Evolutionary conservation across 139 green algal genomes (phyloP).

Genomic region (Edaphochlamys debaryana): DNA sequence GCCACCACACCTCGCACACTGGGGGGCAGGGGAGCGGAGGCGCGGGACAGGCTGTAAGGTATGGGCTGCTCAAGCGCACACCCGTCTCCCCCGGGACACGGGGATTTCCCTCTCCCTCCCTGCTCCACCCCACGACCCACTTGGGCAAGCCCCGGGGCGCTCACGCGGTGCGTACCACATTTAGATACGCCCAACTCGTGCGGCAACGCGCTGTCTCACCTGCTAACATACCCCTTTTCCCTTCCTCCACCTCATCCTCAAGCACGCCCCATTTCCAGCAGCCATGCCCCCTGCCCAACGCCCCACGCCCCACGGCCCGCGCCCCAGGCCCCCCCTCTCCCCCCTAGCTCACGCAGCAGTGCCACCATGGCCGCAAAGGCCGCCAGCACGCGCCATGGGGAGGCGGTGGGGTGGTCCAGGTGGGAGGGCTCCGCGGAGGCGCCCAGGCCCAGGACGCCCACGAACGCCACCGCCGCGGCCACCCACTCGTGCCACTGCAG

Average conservation of each 20-base stretch:
- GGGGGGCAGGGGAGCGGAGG: neutral
- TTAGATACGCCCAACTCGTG: too few relatives aligned
- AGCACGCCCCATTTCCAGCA: neutral
- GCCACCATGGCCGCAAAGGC: constrained; percentile 40
- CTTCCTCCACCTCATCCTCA: neutral
- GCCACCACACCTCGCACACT: constrained; percentile 52
- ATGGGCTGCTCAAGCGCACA: too few relatives aligned
- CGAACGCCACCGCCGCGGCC: constrained; percentile 61
- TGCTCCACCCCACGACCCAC: too few relatives aligned
- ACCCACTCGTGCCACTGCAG: constrained; percentile 71
- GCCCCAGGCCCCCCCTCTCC: neutral
- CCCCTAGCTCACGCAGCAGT: constrained; percentile 8
- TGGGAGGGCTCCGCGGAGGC: constrained; percentile 41
- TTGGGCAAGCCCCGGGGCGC: too few relatives aligned
- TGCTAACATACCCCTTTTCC: too few relatives aligned
- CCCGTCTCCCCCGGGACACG: too few relatives aligned
- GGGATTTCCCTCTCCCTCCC: too few relatives aligned
- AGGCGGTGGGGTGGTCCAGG: constrained; percentile 20
- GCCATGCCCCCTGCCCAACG: neutral
- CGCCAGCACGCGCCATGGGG: constrained; percentile 18
- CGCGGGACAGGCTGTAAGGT: neutral
- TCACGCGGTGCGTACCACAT: too few relatives aligned
- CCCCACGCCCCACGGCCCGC: neutral
- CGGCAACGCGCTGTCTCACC: too few relatives aligned
- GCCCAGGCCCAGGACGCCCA: constrained; percentile 75